Evolutionary conservation across 805 yeast genomes (phyloP).

Genomic region (Metschnikowia cerradonensis): DNA sequence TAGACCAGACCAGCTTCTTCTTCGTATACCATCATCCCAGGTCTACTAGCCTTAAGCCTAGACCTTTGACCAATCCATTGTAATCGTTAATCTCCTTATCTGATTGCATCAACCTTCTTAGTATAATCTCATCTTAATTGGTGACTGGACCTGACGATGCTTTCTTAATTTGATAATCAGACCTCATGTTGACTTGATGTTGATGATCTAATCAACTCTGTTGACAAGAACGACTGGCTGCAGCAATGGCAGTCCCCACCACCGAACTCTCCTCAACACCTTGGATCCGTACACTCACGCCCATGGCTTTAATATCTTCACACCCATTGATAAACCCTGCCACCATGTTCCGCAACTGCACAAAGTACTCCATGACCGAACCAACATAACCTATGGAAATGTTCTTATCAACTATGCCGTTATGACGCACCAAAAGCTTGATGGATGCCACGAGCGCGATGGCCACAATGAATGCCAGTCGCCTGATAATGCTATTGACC

Average conservation of each 20-base stretch:
- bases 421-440: slow-evolving; percentile 24
- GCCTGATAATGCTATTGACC: slow-evolving; percentile 34
- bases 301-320: slow-evolving; percentile 21
- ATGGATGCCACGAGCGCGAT: slow-evolving; percentile 37
- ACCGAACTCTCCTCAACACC: slow-evolving; percentile 45
- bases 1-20: too few species aligned
- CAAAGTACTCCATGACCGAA: slow-evolving; percentile 45
- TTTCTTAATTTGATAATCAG: too few species aligned
- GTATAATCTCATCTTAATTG: too few species aligned
- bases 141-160: too few species aligned
- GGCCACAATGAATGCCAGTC: slow-evolving; percentile 45
- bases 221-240: slow-evolving; percentile 24
- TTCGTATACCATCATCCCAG: too few species aligned
- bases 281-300: slow-evolving; percentile 34
- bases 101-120: too few species aligned
- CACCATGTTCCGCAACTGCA: slow-evolving; percentile 32
- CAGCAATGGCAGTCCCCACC: slow-evolving; percentile 54
- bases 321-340: slow-evolving; percentile 21
- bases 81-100: too few species aligned
- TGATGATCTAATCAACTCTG: too few species aligned
- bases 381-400: slow-evolving; percentile 49
- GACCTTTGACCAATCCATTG: too few species aligned
- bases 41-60: too few species aligned
- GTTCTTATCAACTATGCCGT: slow-evolving; percentile 15
- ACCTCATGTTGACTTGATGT: too few species aligned